These are phyloP conservation scores for Geotrichum australiense DNA, from an alignment of 1,139 yeast species.

Conservation along the genomic window DNA sequence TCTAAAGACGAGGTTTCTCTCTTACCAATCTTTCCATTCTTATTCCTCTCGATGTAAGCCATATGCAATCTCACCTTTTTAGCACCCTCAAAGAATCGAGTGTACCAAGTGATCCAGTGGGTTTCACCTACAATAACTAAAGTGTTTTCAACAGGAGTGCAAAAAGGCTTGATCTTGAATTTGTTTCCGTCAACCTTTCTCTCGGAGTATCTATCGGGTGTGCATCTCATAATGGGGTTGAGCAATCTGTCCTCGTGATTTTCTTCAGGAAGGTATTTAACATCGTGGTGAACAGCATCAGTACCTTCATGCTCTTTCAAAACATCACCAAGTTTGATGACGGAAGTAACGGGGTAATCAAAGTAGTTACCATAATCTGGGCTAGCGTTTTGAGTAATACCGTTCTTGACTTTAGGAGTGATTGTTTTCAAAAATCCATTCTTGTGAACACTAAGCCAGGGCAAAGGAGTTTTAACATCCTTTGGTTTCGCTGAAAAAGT, in stretches of 20 bases:
- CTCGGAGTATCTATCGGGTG: constrained; percentile 63
- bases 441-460: constrained; percentile 75
- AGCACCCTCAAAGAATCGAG: constrained; percentile 48
- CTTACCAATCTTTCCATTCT: constrained; percentile 37
- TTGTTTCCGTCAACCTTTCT: constrained; percentile 53
- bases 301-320: constrained; percentile 19
- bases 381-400: constrained; percentile 53
- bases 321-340: constrained; percentile 27
- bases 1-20: constrained; percentile 28
- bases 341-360: constrained; percentile 51
- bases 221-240: constrained; percentile 77
- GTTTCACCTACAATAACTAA: constrained; percentile 51
- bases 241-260: constrained; percentile 46
- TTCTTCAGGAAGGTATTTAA: constrained; percentile 46
- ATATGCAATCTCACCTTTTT: constrained; percentile 60
- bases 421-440: constrained; percentile 79
- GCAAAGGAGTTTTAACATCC: constrained; percentile 54
- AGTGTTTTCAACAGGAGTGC: constrained; percentile 63
- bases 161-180: constrained; percentile 61
- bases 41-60: constrained; percentile 55
- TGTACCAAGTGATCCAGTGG: constrained; percentile 76
- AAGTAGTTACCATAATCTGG: constrained; percentile 77
- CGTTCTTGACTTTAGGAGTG: constrained; percentile 65
- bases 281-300: constrained; percentile 38
- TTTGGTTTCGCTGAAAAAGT: constrained; percentile 74